Evolutionary conservation across 1,284 basidiomycete species (phyloP), one percentile per base, ranked within the genome.

Genomic region (Heterobasidion occidentale): DNA sequence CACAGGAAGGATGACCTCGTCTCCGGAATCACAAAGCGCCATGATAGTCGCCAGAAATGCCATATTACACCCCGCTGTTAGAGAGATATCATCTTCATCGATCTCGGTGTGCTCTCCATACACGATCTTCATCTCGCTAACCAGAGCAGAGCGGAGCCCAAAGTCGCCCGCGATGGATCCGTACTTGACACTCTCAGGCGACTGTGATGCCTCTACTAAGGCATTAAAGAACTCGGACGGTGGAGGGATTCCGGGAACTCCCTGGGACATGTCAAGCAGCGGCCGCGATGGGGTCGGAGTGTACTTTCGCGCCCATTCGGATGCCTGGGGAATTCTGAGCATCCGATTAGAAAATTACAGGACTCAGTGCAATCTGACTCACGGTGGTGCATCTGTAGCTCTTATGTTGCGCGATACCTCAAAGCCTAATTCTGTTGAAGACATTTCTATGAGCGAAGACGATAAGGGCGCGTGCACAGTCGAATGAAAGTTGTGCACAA

Each of bases 181-280:
- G 61, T 95, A 95, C 65, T 49, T 38, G 19, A 46, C 38, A 20
- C 36, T 52, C 9, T 33, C 27, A 0, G 77, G 76, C 46, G 78
- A 77, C 0, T 74, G 70, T 0, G 83, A 72, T 0, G 77, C 73
- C 6, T 65, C 63, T 0, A 73, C 75, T 1, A 92, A 68, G 0
- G 80, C 78, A 0, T 75, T 66, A 36, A 84, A 76, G 11, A 93
- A 72, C 0, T 63, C 49, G 1, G 70, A 62, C 1, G 84, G 80
- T 0, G 91, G 90, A 0, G 84, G 80, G 1, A 73, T 74, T 2
- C 86, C 84, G 0, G 90, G 91, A 0, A 86, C 83, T 33, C 88
- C 88, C 68, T 92, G 90, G 0, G 87, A 85, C 74, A 93, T 84
- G 66, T 91, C 86, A 7, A 92, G 75, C 0, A 92, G 70, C 0